phyloP scores from a whole-genome alignment of 768 basidiomycete genomes.

The Roridomyces roridus region DNA sequence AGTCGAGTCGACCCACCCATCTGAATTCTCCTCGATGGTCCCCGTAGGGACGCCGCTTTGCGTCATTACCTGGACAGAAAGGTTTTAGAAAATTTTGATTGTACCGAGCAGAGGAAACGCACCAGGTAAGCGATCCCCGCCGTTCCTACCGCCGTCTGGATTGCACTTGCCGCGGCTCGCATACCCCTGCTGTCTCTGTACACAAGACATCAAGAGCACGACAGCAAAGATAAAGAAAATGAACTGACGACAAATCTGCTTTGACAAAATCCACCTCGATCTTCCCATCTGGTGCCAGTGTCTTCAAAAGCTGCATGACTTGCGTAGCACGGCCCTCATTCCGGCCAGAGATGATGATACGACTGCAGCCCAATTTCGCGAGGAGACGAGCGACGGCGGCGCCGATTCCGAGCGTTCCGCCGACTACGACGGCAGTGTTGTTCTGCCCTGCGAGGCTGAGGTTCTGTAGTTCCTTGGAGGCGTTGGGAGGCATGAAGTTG shows the following conservation, averaged over 20 bases:
- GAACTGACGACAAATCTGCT: too few relatives aligned
- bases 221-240: too few relatives aligned
- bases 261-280: not conserved
- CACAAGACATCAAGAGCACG: too few relatives aligned
- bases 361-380: conserved; percentile 4
- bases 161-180: not conserved
- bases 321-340: not conserved
- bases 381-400: conserved; percentile 6
- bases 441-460: not conserved
- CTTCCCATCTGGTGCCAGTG: not conserved
- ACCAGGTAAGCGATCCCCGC: conserved; percentile 8
- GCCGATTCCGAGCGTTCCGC: conserved; percentile 6
- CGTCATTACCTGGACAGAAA: conserved; percentile 1
- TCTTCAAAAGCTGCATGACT: not conserved
- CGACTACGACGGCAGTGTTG: conserved; percentile 13
- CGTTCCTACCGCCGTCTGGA: not conserved
- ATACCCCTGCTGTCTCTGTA: not conserved
- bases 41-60: not conserved
- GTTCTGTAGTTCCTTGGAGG: not conserved
- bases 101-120: not conserved
- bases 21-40: not conserved
- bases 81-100: too few relatives aligned
- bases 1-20: conserved; percentile 2
- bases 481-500: not conserved
- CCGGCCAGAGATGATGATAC: not conserved